Evolutionary conservation across 2,329 filamentous ascomycete species (phyloP).

Genomic region (Sclerotinia minor): DNA sequence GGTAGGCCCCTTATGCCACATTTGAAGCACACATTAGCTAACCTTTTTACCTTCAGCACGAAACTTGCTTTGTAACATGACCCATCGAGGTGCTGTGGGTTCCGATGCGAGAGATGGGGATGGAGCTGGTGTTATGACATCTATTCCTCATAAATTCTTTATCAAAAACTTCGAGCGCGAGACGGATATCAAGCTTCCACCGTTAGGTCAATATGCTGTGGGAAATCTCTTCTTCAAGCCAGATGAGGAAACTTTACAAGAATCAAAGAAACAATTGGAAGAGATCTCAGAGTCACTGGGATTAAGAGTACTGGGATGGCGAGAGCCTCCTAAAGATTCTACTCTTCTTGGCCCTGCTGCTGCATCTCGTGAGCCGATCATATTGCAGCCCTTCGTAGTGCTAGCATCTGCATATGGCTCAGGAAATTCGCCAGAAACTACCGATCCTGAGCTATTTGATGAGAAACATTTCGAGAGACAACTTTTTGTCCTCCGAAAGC

Average conservation of each 20-base stretch:
- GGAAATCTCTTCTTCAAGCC: constrained; percentile 99
- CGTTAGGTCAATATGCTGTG: constrained; percentile 89
- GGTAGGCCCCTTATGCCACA: constrained; percentile 52
- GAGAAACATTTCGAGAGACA: constrained; percentile 86
- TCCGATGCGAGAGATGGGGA: constrained; percentile 98
- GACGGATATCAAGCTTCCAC: constrained; percentile 82
- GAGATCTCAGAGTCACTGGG: constrained; percentile 86
- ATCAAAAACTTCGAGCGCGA: constrained; percentile 96
- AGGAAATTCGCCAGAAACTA: constrained; percentile 74
- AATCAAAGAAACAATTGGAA: constrained; percentile 91
- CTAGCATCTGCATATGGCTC: constrained; percentile 80
- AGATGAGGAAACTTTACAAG: constrained; percentile 82
- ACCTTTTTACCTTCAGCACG: constrained; percentile 59
- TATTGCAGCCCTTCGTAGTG: constrained; percentile 94
- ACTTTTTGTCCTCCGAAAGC: constrained; percentile 91
- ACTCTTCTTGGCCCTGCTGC: constrained; percentile 90
- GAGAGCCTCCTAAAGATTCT: constrained; percentile 91
- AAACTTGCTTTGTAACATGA: constrained; percentile 99
- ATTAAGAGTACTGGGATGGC: constrained; percentile 91
- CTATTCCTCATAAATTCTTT: constrained; percentile 97
- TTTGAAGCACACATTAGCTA: constrained; percentile 34
- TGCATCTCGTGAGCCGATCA: constrained; percentile 89
- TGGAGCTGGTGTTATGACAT: constrained; percentile 98
- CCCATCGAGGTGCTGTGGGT: constrained; percentile 95
- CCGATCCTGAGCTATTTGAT: constrained; percentile 79